Evolutionary conservation across 208 protist genomes (phyloP).

Genomic region (Leishmania gerbilli): DNA sequence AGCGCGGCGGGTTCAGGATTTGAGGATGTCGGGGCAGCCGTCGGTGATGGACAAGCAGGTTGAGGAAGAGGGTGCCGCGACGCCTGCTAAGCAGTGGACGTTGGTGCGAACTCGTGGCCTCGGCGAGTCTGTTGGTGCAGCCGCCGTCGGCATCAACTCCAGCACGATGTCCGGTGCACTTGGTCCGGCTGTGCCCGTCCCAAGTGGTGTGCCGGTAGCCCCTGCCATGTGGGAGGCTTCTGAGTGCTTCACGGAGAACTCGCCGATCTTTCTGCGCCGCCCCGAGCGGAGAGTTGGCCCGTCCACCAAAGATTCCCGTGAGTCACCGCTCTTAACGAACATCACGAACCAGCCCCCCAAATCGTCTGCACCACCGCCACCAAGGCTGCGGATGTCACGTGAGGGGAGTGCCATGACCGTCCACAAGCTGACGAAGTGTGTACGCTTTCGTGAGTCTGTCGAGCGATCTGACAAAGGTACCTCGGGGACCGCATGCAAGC

Average conservation of each 20-base stretch:
- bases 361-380: neutral
- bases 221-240: neutral
- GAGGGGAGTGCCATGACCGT: neutral
- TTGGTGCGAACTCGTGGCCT: neutral
- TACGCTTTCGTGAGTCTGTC: slow-evolving; percentile 13
- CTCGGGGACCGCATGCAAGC: neutral
- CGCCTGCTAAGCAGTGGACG: neutral
- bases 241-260: neutral
- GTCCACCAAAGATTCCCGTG: too few relatives aligned
- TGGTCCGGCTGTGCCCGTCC: neutral
- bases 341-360: neutral
- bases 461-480: neutral
- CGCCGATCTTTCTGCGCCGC: slow-evolving; percentile 13
- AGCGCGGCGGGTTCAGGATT: too few relatives aligned
- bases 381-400: neutral
- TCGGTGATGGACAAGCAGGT: neutral
- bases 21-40: neutral
- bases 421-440: slow-evolving; percentile 1
- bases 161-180: neutral
- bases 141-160: neutral
- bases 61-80: neutral
- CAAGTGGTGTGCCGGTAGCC: too few relatives aligned
- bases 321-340: neutral
- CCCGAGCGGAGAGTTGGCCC: neutral
- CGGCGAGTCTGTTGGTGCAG: neutral